Evolutionary conservation across 2,329 filamentous ascomycete genomes (phyloP).

Genomic region (Sordariomycetes sp.): DNA sequence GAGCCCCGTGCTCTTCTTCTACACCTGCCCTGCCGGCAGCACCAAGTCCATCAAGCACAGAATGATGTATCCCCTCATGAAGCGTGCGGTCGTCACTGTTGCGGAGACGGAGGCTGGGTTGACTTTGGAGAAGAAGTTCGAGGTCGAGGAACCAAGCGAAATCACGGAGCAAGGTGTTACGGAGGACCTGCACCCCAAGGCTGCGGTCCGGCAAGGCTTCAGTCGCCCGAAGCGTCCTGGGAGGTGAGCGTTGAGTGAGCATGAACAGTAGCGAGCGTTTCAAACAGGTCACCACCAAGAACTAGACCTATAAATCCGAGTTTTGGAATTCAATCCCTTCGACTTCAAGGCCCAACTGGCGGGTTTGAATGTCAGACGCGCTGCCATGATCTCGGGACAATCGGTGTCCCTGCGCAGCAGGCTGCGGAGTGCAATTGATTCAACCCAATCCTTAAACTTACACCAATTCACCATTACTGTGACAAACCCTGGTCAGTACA

Average conservation of each 20-base stretch:
- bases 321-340: no score
- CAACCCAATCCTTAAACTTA: no score
- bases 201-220: conserved; percentile 59
- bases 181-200: conserved; percentile 59
- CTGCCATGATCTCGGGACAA: no score
- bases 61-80: conserved; percentile 75
- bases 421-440: no score
- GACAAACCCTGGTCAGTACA: no score
- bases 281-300: no score
- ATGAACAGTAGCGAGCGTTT: no score
- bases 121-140: conserved; percentile 60
- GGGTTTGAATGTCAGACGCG: no score
- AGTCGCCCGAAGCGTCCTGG: conserved; percentile 74
- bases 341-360: no score
- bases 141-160: conserved; percentile 59
- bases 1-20: conserved; percentile 66
- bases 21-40: conserved; percentile 62
- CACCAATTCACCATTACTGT: no score
- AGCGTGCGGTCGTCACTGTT: conserved; percentile 54
- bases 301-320: no score
- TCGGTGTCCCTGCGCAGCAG: no score
- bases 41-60: conserved; percentile 69
- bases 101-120: conserved; percentile 59
- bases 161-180: conserved; percentile 58
- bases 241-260: conserved; percentile 27